Evolutionary conservation across 2,329 filamentous ascomycete species (phyloP).

Genomic region (Hypomyces rosellus): DNA sequence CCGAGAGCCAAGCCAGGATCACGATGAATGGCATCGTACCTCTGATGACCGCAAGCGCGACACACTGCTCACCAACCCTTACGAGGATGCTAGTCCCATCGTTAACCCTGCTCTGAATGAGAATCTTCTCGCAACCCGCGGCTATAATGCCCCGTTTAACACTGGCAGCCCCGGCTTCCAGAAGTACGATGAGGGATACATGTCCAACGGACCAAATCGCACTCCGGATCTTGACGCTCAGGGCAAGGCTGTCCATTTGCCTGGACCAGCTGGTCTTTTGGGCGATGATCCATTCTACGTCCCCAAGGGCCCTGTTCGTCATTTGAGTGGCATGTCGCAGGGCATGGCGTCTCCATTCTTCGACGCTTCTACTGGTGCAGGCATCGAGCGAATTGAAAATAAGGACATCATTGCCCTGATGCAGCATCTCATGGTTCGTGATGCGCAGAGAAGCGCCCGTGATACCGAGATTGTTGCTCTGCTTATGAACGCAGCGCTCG

Average conservation of each 20-base stretch:
- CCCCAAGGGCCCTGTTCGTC: conserved; percentile 52
- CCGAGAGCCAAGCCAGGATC: conserved; percentile 49
- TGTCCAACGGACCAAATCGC: conserved; percentile 62
- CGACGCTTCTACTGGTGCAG: conserved; percentile 79
- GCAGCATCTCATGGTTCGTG: conserved; percentile 96
- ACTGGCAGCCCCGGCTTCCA: conserved; percentile 52
- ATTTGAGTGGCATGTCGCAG: conserved; percentile 85
- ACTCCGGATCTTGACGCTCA: conserved; percentile 47
- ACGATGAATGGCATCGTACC: conserved; percentile 58
- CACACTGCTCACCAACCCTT: conserved; percentile 61
- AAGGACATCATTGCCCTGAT: conserved; percentile 96
- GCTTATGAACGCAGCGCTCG: conserved; percentile 84
- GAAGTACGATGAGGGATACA: conserved; percentile 82
- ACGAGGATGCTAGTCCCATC: conserved; percentile 58
- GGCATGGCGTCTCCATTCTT: conserved; percentile 87
- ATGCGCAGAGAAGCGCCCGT: conserved; percentile 90
- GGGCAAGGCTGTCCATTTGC: conserved; percentile 50
- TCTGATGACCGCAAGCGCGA: conserved; percentile 59
- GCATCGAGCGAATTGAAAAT: conserved; percentile 86
- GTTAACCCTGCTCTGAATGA: conserved; percentile 48
- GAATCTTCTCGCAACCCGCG: conserved; percentile 37
- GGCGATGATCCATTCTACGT: conserved; percentile 58
- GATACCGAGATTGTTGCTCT: conserved; percentile 96
- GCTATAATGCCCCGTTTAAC: conserved; percentile 41
- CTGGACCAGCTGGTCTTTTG: conserved; percentile 44